Conservation (phyloP, 2,329 filamentous ascomycete genomes). For the Talaromyces piceae region DNA sequence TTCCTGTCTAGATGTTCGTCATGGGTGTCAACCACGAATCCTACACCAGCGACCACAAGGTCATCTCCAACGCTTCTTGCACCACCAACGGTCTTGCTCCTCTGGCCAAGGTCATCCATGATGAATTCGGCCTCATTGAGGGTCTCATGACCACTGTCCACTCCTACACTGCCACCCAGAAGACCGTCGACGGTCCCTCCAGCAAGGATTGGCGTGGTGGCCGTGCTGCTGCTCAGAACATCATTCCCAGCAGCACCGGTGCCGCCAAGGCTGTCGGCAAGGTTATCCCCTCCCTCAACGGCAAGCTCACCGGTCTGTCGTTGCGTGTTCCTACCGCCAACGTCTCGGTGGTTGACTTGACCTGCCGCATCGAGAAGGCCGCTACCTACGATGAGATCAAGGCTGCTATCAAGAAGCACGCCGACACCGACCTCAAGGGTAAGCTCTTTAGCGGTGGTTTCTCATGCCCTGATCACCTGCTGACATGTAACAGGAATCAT, state of each 20-base stretch:
- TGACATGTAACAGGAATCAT: constrained; percentile 60
- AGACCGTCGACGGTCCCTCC: constrained; percentile 97
- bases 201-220: constrained; percentile 99
- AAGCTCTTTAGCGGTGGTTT: constrained; percentile 3
- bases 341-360: constrained; percentile 98
- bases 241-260: constrained; percentile 98
- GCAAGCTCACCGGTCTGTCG: constrained; percentile 99
- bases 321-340: constrained; percentile 99
- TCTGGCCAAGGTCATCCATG: constrained; percentile 98
- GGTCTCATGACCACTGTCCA: constrained; percentile 99
- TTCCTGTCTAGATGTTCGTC: constrained; percentile 87
- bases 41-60: constrained; percentile 83
- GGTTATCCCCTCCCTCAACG: constrained; percentile 95
- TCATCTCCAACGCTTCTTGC: constrained; percentile 99
- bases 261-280: constrained; percentile 99
- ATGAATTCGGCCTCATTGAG: constrained; percentile 96
- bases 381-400: constrained; percentile 78
- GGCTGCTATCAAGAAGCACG: constrained; percentile 76
- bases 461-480: not conserved
- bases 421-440: constrained; percentile 81
- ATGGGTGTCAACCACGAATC: constrained; percentile 96
- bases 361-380: constrained; percentile 84
- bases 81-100: constrained; percentile 99
- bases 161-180: constrained; percentile 99
- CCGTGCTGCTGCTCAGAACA: constrained; percentile 98